Base-by-base conservation (phyloP, 1,284 basidiomycete species). In the Pterulicium gracile region DNA sequence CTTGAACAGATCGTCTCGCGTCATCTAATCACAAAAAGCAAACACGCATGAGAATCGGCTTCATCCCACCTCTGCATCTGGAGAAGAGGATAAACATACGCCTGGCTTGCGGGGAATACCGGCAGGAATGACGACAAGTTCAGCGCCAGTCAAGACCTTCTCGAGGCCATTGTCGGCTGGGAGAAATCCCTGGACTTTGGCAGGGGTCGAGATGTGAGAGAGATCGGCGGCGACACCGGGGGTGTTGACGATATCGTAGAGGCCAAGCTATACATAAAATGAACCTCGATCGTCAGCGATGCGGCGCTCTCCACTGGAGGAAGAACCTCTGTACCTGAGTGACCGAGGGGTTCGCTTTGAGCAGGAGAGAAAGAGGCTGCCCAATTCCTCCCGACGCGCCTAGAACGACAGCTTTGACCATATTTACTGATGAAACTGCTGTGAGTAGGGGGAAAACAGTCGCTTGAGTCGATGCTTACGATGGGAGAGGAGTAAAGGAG, bases 31-130 rank as follows among this genome's bases (percentile, higher is more conserved):
- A 54, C 51, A 44, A 19, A 45, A 48, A 51, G 47, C 21, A 15
- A 44, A 32, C 43, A 39, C 18, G 34, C 19, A 48, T 27, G 47
- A n/a, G 49, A 34, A 22, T n/a, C 35, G 22, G 40, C 18, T 34
- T n/a, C n/a, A 45, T 59, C 71, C 59, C 56, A 85, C 83, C 85
- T 75, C 51, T 81, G 81, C 85, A 87, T 87, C 84, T 87, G 59
- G 7, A 40, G 43, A n/a, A 51, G 24, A 43, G 24, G 2, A 24
- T 2, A n/a, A n/a, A 73, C 84, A 54, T 60, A 89, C 85, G 50
- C 90, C 90, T 58, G 91, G 91, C 71, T 98, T 98, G 57, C 96
- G 79, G 51, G 96, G 95, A 7, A 98, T 85, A 68, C 96, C 95
- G 56, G 95, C 96, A 51, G 96, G 96, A 64, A 98, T 97, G 56